phyloP scores from a whole-genome alignment of 1,139 yeast genomes.

The Sugiyamaella pinicola region DNA sequence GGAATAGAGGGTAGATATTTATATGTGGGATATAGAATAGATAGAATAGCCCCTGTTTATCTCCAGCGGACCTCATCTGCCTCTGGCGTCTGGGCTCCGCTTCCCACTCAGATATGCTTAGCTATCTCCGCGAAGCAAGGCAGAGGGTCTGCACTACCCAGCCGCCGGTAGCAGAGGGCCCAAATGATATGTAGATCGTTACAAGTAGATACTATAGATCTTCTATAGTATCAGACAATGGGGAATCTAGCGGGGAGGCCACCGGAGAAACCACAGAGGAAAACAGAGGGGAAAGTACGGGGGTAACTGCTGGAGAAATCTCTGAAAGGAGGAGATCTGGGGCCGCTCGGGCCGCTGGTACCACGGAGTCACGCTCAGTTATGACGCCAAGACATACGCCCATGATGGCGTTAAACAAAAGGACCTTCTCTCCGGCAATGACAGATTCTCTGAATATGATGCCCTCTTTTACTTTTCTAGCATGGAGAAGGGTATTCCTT shows the following conservation, averaged over 20 bases:
- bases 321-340: background rate
- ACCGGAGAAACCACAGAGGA: background rate
- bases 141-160: too few species aligned
- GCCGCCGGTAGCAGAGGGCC: too few species aligned
- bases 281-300: background rate
- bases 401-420: slow-evolving; percentile 78
- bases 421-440: slow-evolving; percentile 61
- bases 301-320: background rate
- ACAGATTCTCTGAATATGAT: slow-evolving; percentile 51
- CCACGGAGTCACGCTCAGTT: background rate
- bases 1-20: background rate
- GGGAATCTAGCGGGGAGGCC: background rate
- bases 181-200: too few species aligned
- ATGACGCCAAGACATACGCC: slow-evolving; percentile 75
- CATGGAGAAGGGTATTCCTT: slow-evolving; percentile 63
- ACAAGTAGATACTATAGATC: background rate
- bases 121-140: too few species aligned
- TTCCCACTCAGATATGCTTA: too few species aligned
- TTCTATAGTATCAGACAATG: background rate
- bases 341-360: background rate
- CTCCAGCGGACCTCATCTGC: too few species aligned
- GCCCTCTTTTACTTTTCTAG: slow-evolving; percentile 59
- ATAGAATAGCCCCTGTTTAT: too few species aligned
- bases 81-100: too few species aligned
- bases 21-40: slow-evolving; percentile 1